phyloP scores from a whole-genome alignment of 306 rosid species.

The Rubus idaeus region DNA sequence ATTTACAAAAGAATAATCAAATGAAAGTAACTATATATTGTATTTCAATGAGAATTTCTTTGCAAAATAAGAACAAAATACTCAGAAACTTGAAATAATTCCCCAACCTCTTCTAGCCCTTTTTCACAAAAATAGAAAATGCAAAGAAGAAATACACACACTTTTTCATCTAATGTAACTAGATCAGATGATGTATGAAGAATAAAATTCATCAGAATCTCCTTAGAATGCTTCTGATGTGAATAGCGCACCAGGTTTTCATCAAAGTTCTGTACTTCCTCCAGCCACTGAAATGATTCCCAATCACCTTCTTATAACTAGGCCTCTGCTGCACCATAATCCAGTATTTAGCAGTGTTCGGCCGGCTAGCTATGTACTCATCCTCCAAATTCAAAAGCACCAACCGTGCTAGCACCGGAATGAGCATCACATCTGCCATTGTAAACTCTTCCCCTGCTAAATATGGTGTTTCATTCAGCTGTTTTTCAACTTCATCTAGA shows the following conservation, averaged over 20 bases:
- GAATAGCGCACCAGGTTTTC: constrained; percentile 79
- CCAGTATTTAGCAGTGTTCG: constrained; percentile 83
- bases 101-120: not conserved
- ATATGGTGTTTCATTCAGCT: constrained; percentile 55
- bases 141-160: not conserved
- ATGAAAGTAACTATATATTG: not conserved
- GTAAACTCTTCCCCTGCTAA: constrained; percentile 73
- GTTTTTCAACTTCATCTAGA: constrained; percentile 71
- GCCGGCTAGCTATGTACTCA: constrained; percentile 61
- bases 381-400: constrained; percentile 60
- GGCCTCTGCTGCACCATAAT: constrained; percentile 79
- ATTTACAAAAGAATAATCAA: not conserved
- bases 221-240: constrained; percentile 61
- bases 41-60: not conserved
- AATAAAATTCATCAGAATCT: constrained; percentile 53
- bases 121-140: constrained; percentile 10
- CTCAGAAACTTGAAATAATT: not conserved
- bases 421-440: constrained; percentile 86
- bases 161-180: not conserved
- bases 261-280: constrained; percentile 71
- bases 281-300: constrained; percentile 81
- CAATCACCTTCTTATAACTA: constrained; percentile 86
- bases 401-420: constrained; percentile 68
- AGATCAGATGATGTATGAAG: not conserved
- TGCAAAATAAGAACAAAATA: not conserved